A percentile compares a stretch with the other conserved stretches of the same genome.
Evolutionary conservation across 352 stramenopile species (phyloP).

Genomic region (Phytophthora gonapodyides): DNA sequence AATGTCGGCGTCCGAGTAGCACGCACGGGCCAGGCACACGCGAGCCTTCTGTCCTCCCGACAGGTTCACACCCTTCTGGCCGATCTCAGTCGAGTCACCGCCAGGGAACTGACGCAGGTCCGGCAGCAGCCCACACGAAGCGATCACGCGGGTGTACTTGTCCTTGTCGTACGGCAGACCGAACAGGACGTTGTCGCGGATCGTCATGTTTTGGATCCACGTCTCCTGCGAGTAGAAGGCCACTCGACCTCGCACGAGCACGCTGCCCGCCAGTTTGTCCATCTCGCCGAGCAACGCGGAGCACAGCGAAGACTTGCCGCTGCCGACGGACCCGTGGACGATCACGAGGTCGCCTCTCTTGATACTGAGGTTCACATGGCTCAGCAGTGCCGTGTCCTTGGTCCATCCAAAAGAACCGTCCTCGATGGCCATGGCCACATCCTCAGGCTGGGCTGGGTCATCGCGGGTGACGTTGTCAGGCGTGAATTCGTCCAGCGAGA

Average conservation of each 20-base stretch:
- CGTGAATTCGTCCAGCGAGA: constrained; percentile 36
- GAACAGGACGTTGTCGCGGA: constrained; percentile 96
- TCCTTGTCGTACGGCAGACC: constrained; percentile 55
- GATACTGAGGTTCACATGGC: constrained; percentile 44
- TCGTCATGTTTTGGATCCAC: constrained; percentile 95
- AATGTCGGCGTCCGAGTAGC: constrained; percentile 56
- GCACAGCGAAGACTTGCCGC: constrained; percentile 63
- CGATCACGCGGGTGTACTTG: constrained; percentile 59
- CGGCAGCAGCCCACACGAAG: constrained; percentile 49
- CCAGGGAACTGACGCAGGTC: constrained; percentile 73
- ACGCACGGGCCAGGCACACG: constrained; percentile 61
- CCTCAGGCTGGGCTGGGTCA: constrained; percentile 3
- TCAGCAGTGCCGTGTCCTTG: constrained; percentile 32
- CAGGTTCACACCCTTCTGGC: constrained; percentile 95
- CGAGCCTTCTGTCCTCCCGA: constrained; percentile 92
- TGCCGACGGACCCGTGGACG: constrained; percentile 51
- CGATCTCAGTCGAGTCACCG: constrained; percentile 94
- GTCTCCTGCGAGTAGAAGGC: constrained; percentile 85
- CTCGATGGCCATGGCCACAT: constrained; percentile 33
- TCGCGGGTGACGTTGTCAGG: constrained; percentile 17
- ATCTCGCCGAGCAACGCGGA: constrained; percentile 84
- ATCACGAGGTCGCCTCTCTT: constrained; percentile 57
- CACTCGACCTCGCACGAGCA: constrained; percentile 48
- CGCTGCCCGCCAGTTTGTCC: constrained; percentile 45
- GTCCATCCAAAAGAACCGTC: constrained; percentile 44